Base-by-base conservation (phyloP, 192 early-diverging fungal species). In the Coemansia biformis region DNA sequence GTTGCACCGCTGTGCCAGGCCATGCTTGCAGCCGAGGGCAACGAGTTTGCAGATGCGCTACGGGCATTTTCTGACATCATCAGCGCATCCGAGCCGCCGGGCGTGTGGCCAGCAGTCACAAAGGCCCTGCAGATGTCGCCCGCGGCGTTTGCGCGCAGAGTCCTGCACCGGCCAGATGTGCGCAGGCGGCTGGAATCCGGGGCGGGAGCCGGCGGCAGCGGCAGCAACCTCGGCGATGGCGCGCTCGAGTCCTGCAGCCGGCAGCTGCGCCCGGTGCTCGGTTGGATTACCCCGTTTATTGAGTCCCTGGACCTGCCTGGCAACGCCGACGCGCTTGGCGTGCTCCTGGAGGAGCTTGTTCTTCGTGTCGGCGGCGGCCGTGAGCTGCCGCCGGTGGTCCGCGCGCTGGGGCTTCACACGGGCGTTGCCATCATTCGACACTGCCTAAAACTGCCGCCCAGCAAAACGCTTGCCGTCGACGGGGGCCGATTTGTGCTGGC, bases 231-330 rank as follows among this genome's bases (percentile, higher is more conserved):
- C 15, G 41, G 37, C 40, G 59, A 54, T 13, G 54, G 45, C 17
- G 23, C 33, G 5, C 40, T 74, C 2, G 12, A 22, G 24, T 14
- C 16, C 5, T 53, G 48, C 23, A 53, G 53, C 18, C 54, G 54
- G 28, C 46, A 54, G 4, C 51, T 66, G 33, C 49, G 55, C 15
- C 58, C 70, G 0, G 54, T 62, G 7, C 37, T 61, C 8, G 70
- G 66, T 8, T 74, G 70, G 70, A 56, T 74, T 5, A 63, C 54
- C 24, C 70, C 70, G 17, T 66, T 74, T 40, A 49, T 74, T 24
- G 54, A 33, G 16, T 74, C 70, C 11, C 47, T 74, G 44, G 28
- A 36, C 6, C 32, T 74, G 19, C 63, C 70, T 0, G 17, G 39
- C 0, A 16, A n/a, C 66, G 62, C 63, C 40, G 49, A 2, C 8